Conservation (phyloP, 176 grass and related monocot genomes). For the Stipa capillata region DNA sequence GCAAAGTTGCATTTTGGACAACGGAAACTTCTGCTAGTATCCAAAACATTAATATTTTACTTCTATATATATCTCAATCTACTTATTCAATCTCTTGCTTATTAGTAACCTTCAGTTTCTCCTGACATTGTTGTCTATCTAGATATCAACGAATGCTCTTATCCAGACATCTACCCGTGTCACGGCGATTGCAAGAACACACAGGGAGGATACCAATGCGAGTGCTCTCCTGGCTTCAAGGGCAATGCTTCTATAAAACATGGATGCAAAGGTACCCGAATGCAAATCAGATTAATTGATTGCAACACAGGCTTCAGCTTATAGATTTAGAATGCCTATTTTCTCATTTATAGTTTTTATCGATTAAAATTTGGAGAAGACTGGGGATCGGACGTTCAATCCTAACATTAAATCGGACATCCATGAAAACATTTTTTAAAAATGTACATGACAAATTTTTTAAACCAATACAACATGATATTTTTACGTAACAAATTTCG, state of each 20-base stretch:
- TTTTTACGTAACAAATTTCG: too few relatives aligned
- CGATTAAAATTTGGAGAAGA: too few relatives aligned
- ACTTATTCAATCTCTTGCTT: not conserved
- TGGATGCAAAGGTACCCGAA: slow-evolving; percentile 27
- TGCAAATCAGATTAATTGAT: not conserved
- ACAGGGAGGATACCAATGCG: not conserved
- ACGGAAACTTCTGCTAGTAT: too few relatives aligned
- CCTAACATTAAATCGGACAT: too few relatives aligned
- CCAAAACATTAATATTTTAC: not conserved
- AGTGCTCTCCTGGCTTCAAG: not conserved
- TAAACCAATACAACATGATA: too few relatives aligned
- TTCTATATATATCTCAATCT: too few relatives aligned
- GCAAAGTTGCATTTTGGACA: not conserved
- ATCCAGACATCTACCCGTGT: slow-evolving; percentile 1
- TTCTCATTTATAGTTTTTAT: not conserved
- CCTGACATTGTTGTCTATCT: not conserved
- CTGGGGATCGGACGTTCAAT: too few relatives aligned
- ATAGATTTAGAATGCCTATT: not conserved
- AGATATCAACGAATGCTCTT: slow-evolving; percentile 25
- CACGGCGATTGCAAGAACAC: not conserved
- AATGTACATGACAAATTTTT: too few relatives aligned
- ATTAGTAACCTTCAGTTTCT: not conserved
- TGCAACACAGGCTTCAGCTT: too few relatives aligned
- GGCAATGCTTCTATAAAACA: not conserved
- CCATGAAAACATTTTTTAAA: too few relatives aligned